Percentiles rank a stretch among this genome's conserved stretches.
phyloP scores from a whole-genome alignment of 805 yeast species.

The Metschnikowia aberdeeniae region DNA sequence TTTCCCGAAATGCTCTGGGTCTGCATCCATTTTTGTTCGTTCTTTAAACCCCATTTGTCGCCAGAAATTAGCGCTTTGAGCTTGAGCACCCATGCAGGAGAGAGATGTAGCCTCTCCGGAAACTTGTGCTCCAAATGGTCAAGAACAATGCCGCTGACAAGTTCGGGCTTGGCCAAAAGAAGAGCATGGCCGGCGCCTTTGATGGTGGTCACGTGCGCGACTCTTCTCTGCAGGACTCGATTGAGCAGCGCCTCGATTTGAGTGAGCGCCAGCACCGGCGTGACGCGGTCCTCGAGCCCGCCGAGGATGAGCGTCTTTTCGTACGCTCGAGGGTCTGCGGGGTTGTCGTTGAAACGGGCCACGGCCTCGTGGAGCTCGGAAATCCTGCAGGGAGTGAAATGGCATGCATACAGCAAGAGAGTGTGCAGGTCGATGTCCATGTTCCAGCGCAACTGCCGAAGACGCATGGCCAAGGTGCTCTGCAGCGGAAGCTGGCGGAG shows the following conservation, averaged over 20 bases:
- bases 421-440: constrained; percentile 54
- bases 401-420: constrained; percentile 50
- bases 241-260: constrained; percentile 26
- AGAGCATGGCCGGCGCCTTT: constrained; percentile 62
- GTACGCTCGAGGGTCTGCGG: constrained; percentile 26
- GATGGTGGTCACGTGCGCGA: constrained; percentile 34
- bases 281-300: constrained; percentile 55
- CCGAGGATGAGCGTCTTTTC: constrained; percentile 53
- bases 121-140: constrained; percentile 49
- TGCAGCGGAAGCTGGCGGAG: constrained; percentile 41
- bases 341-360: constrained; percentile 31
- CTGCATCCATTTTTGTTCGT: constrained; percentile 66
- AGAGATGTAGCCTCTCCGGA: constrained; percentile 49
- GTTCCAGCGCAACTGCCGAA: constrained; percentile 68
- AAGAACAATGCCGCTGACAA: constrained; percentile 56
- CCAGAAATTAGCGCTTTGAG: constrained; percentile 60
- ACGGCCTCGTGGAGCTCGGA: constrained; percentile 44
- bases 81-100: constrained; percentile 68
- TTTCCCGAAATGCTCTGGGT: constrained; percentile 48
- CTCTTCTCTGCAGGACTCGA: constrained; percentile 20
- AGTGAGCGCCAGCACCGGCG: constrained; percentile 42
- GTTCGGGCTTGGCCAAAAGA: constrained; percentile 59
- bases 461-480: constrained; percentile 37
- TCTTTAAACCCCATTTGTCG: constrained; percentile 77
- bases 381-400: constrained; percentile 42